Base-by-base conservation (phyloP, 2,329 filamentous ascomycete genomes). In the Scedosporium minutisporum region DNA sequence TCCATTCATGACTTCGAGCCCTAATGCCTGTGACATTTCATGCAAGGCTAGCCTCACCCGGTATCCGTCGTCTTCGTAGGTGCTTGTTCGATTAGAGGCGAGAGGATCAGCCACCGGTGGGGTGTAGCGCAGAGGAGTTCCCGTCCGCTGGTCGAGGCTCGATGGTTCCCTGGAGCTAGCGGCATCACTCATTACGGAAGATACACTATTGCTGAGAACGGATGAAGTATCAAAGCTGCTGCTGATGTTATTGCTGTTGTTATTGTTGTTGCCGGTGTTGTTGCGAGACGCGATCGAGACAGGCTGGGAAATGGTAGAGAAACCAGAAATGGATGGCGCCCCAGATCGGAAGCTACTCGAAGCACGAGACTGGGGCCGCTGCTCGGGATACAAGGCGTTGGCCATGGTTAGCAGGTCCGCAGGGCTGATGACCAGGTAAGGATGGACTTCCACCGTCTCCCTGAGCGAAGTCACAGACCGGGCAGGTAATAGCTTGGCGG, bases 361-460 rank as follows among this genome's bases (percentile, higher is more conserved):
- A 44, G 84, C 81, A 63, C 78, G 79, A 1, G 87, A 90, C 42
- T 80, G 79, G 1, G 88, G 86, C 48, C 87, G 80, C 62, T 82
- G 81, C 68, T 91, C 87, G 0, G 93, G 93, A 70, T 93, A 96
- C 14, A 97, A 82, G 10, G 89, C 88, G 72, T 95, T 91, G 65
- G 96, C 84, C 68, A 96, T 76, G 2, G 90, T 93, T 42, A 89
- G 79, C 66, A 96, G 78, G 72, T 97, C 93, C 48, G 89, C 83
- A 42, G 90, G 86, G 70, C 89, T 90, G 66, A 96, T 76, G 41
- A 93, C 88, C 69, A 96, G 78, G 70, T 91, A 95, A 38, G 87
- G 89, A 69, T 89, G 89, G 9, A 91, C 88, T 72, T 91, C 88
- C 21, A 82, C 83, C n/a, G 88, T 91, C 73, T 92, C 89, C 65